These are phyloP conservation scores for Fermentozyma sake DNA, from an alignment of 1,139 yeast genomes.

Conservation along the genomic window DNA sequence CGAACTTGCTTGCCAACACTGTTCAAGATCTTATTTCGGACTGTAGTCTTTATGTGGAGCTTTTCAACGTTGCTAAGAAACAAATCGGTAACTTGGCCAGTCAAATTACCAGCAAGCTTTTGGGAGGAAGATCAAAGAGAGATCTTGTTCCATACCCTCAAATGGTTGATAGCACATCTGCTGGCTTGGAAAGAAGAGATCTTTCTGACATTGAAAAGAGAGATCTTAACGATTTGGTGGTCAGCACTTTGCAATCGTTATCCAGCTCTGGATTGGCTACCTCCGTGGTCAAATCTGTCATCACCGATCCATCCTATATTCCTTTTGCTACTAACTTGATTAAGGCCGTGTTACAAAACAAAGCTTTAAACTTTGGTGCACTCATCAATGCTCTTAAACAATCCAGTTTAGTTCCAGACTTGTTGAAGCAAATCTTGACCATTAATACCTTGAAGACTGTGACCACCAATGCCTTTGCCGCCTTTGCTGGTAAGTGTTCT, in stretches of 20 bases:
- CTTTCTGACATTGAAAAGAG: slow-evolving; percentile 14
- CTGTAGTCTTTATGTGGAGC: slow-evolving; percentile 36
- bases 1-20: slow-evolving; percentile 34
- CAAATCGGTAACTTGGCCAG: slow-evolving; percentile 25
- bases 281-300: slow-evolving; percentile 36
- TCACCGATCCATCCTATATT: slow-evolving; percentile 35
- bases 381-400: slow-evolving; percentile 30
- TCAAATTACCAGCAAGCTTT: slow-evolving; percentile 23
- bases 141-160: slow-evolving; percentile 11
- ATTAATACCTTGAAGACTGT: slow-evolving; percentile 34
- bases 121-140: slow-evolving; percentile 19
- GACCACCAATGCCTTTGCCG: slow-evolving; percentile 39
- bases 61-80: slow-evolving; percentile 31
- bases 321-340: slow-evolving; percentile 37
- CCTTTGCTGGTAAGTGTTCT: slow-evolving; percentile 37
- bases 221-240: slow-evolving; percentile 28
- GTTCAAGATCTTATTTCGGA: slow-evolving; percentile 37
- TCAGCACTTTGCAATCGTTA: slow-evolving; percentile 38
- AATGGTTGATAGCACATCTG: too few relatives aligned
- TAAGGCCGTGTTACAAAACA: slow-evolving; percentile 23
- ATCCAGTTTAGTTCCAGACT: slow-evolving; percentile 34
- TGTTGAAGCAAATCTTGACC: slow-evolving; percentile 32
- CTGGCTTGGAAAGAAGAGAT: slow-evolving; percentile 5
- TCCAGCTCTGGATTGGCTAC: slow-evolving; percentile 41
- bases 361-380: slow-evolving; percentile 26